Conservation (phyloP, 2,329 filamentous ascomycete genomes). For the Zymoseptoria pseudotritici region DNA sequence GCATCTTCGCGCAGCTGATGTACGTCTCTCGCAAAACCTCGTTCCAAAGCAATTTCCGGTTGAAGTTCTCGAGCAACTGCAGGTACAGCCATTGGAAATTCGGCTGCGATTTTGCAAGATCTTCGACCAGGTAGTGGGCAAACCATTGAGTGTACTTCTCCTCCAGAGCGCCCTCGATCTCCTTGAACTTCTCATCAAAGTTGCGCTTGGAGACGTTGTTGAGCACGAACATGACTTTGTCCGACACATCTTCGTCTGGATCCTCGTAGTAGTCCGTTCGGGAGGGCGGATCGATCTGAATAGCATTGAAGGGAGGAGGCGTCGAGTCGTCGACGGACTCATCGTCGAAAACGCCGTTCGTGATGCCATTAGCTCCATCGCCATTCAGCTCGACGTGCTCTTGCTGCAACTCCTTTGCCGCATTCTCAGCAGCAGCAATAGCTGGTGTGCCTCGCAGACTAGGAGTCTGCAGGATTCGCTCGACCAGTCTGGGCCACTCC, state of each 20-base stretch:
- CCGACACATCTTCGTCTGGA: constrained; percentile 75
- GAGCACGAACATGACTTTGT: constrained; percentile 88
- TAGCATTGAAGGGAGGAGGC: constrained; percentile 65
- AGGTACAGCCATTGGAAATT: constrained; percentile 94
- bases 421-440: constrained; percentile 21
- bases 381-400: constrained; percentile 23
- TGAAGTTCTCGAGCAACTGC: constrained; percentile 75
- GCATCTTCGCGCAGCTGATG: constrained; percentile 71
- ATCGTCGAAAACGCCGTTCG: constrained; percentile 67
- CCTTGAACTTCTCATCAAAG: constrained; percentile 71
- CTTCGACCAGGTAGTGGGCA: constrained; percentile 86
- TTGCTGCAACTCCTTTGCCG: constrained; percentile 26
- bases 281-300: constrained; percentile 66
- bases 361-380: constrained; percentile 43
- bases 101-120: constrained; percentile 92
- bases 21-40: constrained; percentile 94
- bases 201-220: constrained; percentile 95
- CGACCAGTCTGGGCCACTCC: constrained; percentile 95
- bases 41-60: constrained; percentile 69
- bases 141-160: constrained; percentile 92
- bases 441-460: constrained; percentile 72
- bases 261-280: constrained; percentile 64
- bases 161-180: constrained; percentile 71
- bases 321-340: constrained; percentile 51
- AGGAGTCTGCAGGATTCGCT: constrained; percentile 72